Percentiles rank a stretch among this genome's conserved stretches.
Evolutionary conservation across 805 yeast species (phyloP).

Genomic region (Starmera dryadoides): DNA sequence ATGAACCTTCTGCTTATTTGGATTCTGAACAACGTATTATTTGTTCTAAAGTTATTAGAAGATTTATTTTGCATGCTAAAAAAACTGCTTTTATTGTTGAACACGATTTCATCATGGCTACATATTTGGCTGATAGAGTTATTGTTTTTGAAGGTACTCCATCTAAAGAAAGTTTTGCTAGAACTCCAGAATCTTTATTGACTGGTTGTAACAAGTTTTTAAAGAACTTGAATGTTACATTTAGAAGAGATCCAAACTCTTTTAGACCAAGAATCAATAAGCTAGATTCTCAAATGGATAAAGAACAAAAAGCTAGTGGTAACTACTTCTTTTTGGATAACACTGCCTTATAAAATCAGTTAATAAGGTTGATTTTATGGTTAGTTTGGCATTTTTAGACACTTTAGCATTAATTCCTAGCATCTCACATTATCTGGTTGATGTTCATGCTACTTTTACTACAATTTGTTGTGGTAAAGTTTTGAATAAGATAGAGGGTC

Average conservation of each 20-base stretch:
- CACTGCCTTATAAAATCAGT: constrained; percentile 35
- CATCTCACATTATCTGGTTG: neutral
- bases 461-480: too few species aligned
- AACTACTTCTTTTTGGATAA: constrained; percentile 94
- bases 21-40: constrained; percentile 99
- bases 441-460: too few species aligned
- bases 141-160: constrained; percentile 97
- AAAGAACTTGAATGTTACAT: constrained; percentile 94
- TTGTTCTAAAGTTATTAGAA: constrained; percentile 96
- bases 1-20: constrained; percentile 97
- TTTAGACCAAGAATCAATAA: constrained; percentile 99
- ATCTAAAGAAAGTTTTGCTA: constrained; percentile 77
- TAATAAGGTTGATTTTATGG: too few species aligned
- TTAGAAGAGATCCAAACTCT: constrained; percentile 98
- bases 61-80: constrained; percentile 92
- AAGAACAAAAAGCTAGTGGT: constrained; percentile 88
- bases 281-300: constrained; percentile 97
- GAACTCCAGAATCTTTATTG: constrained; percentile 84
- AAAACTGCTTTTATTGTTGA: constrained; percentile 99
- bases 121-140: constrained; percentile 97
- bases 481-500: too few species aligned
- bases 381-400: constrained; percentile 4
- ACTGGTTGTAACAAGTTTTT: constrained; percentile 97
- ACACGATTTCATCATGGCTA: constrained; percentile 99
- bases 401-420: neutral